Percentiles rank a stretch among this genome's conserved stretches.
Evolutionary conservation across 139 green algal genomes (phyloP).

Genomic region (Penium margaritaceum): DNA sequence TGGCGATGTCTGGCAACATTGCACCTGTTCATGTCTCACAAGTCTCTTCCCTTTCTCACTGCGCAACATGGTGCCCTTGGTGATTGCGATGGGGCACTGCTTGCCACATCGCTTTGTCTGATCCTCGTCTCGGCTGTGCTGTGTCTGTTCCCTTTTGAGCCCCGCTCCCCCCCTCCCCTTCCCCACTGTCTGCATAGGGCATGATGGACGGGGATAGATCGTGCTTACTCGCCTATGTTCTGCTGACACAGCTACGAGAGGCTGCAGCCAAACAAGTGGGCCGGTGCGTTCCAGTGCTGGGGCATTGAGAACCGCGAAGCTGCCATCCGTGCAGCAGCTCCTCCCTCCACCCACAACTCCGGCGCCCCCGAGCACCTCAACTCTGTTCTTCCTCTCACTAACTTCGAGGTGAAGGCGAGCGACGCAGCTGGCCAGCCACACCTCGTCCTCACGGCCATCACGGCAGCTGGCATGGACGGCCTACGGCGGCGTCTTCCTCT

Average conservation of each 20-base stretch:
- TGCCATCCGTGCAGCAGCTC: slow-evolving; percentile 40
- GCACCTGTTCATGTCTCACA: too few relatives aligned
- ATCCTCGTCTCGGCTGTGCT: background rate
- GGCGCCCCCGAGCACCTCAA: too few relatives aligned
- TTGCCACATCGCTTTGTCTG: background rate
- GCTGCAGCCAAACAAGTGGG: slow-evolving; percentile 49
- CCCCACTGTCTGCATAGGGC: too few relatives aligned
- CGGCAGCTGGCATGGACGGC: slow-evolving; percentile 55
- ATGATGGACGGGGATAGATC: too few relatives aligned
- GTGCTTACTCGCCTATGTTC: too few relatives aligned
- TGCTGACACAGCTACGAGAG: slow-evolving; percentile 48
- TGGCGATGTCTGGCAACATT: too few relatives aligned
- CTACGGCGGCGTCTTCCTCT: slow-evolving; percentile 20
- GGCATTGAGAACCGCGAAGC: slow-evolving; percentile 55
- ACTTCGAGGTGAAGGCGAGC: slow-evolving; percentile 55
- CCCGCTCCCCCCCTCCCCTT: too few relatives aligned
- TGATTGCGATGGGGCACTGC: too few relatives aligned
- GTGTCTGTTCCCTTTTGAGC: background rate
- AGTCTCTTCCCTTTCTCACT: too few relatives aligned
- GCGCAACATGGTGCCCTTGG: too few relatives aligned
- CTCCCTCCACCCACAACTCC: background rate
- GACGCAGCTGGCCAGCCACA: slow-evolving; percentile 62
- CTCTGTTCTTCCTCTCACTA: too few relatives aligned
- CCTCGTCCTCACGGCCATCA: slow-evolving; percentile 51
- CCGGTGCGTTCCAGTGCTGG: slow-evolving; percentile 54